Base-by-base conservation (phyloP, 768 basidiomycete genomes). In the Russula sp. region DNA sequence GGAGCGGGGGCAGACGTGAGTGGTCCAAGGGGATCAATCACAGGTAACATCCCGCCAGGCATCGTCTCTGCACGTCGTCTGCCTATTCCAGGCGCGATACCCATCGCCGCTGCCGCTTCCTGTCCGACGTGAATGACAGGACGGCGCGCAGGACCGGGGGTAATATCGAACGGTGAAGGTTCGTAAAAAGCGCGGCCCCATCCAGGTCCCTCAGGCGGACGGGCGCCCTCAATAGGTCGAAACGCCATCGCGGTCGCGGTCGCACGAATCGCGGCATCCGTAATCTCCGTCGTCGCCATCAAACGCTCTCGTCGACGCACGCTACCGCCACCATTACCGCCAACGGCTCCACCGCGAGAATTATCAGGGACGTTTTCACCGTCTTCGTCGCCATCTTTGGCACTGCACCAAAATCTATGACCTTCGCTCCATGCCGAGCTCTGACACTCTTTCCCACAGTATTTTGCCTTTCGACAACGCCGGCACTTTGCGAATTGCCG, bases 401-500 rank as follows among this genome's bases (percentile, higher is more conserved):
- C 88, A 65, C 84, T 88, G 71, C 92, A 95, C 94, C 94, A 95
- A 72, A 95, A 98, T 61, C 95, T 80, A 74, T 98, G 95, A 0
- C 96, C 95, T 70, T 95, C 94, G 67, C 89, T 90, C 95, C 94
- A 98, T 1, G 95, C 96, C 20, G 88, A 90, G 69, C 90, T 93
- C 78, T 97, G 95, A 72, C 95, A 98, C 69, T 94, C 91, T 75
- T 98, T 98, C 28, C 93, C 93, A 71, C 97, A 98, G 74, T 98
- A 99, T 75, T 99, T 99, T 11, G 96, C 97, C 76, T 98, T 97
- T 69, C 96, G 77, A 76, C 97, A 99, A 69, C 96, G 79, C 57
- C 97, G 75, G 72, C 97, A 98, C 73, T 99, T 98, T 10, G 95
- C 95, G 75, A 99, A 99, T 75, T 98, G 93, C 30, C 96, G 83